Conservation (phyloP, 768 basidiomycete genomes). For the Termitomyces sp. region DNA sequence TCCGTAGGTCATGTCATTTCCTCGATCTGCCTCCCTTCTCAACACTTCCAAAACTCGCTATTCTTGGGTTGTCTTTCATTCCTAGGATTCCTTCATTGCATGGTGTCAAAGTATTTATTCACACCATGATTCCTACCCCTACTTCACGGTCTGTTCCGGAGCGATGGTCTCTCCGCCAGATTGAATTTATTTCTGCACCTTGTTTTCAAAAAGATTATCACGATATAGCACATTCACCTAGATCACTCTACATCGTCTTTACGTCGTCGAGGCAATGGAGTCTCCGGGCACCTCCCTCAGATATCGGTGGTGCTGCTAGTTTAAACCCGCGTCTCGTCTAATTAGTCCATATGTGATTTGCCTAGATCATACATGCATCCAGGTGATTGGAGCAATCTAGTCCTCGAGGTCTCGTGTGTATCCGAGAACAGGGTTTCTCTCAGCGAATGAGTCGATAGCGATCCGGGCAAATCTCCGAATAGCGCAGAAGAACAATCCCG, state of each 20-base stretch:
- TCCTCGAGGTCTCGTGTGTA: neutral
- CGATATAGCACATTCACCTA: neutral
- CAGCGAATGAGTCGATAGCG: neutral
- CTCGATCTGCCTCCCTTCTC: neutral
- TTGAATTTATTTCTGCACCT: neutral
- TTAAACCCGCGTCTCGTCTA: neutral
- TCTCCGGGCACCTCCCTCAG: neutral
- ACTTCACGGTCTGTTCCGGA: neutral
- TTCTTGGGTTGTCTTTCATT: neutral
- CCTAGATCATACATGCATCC: neutral
- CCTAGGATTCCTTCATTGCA: neutral
- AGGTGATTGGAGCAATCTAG: neutral
- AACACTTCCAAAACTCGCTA: neutral
- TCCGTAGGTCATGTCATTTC: neutral
- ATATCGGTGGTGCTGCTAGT: neutral
- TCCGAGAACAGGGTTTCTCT: neutral
- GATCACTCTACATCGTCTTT: neutral
- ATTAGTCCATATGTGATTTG: neutral
- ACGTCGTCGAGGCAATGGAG: neutral
- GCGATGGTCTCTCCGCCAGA: neutral
- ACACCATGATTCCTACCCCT: neutral
- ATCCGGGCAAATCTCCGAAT: neutral
- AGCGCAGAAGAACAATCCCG: neutral
- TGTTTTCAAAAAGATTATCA: neutral
- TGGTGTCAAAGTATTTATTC: neutral